Conservation (phyloP, 2,329 filamentous ascomycete species). For the Raffaelea arxii region DNA sequence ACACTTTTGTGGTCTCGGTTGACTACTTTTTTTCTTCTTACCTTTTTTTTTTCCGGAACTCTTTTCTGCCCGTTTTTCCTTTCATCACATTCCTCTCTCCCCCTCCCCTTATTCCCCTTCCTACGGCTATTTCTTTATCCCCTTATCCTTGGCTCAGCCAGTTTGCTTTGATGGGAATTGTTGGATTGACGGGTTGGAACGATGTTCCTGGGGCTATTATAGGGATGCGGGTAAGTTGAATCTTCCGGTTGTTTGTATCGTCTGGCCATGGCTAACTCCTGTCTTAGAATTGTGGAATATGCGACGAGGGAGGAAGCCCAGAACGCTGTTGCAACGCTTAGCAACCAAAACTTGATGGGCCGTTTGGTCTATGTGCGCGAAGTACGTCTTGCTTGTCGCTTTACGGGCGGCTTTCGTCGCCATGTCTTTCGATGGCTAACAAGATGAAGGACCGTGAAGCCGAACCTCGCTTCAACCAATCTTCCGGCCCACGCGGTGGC, state of each 20-base stretch:
- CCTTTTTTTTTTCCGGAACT: background rate
- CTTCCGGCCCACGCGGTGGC: conserved; percentile 55
- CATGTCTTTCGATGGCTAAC: conserved; percentile 4
- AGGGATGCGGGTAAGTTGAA: conserved; percentile 95
- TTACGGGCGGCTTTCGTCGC: background rate
- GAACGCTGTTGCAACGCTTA: conserved; percentile 91
- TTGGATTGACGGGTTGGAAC: conserved; percentile 99
- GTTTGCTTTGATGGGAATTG: conserved; percentile 66
- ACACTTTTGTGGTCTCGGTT: conserved; percentile 71
- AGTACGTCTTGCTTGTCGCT: conserved; percentile 40
- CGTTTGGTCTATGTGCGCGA: conserved; percentile 97
- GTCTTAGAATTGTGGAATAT: conserved; percentile 95
- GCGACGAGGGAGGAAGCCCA: conserved; percentile 98
- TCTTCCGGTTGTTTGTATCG: background rate
- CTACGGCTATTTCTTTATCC: no score
- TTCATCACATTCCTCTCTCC: conserved; percentile 4
- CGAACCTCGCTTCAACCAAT: conserved; percentile 88
- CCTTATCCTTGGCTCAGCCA: conserved; percentile 28
- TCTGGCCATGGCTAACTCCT: conserved; percentile 2
- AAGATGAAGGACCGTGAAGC: conserved; percentile 78
- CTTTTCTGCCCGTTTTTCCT: background rate
- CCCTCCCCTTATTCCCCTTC: conserved; percentile 48
- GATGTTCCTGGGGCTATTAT: conserved; percentile 77
- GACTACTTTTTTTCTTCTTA: conserved; percentile 52
- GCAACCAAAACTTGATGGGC: conserved; percentile 98